Evolutionary conservation across 2,329 filamentous ascomycete species (phyloP).

Genomic region (Emericellopsis atlantica): DNA sequence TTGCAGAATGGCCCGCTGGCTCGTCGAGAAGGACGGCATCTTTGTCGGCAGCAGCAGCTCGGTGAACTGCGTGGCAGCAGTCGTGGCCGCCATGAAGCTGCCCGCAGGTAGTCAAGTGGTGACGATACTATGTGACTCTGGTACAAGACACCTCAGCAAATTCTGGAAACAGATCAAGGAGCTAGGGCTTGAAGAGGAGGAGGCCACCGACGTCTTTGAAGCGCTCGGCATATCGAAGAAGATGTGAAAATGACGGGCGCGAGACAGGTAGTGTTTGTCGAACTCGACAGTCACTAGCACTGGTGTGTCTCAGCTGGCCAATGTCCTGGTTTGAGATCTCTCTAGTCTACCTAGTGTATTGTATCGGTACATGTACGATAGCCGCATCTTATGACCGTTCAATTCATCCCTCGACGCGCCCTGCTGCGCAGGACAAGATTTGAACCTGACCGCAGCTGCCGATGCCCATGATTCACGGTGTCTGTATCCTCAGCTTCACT

Average conservation of each 20-base stretch:
- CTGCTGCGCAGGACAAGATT: too few relatives aligned
- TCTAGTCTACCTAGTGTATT: too few relatives aligned
- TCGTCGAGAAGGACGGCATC: conserved; percentile 90
- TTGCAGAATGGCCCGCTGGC: conserved; percentile 84
- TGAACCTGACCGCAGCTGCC: too few relatives aligned
- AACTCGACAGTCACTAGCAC: too few relatives aligned
- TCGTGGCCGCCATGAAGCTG: conserved; percentile 52
- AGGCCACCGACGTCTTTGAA: conserved; percentile 32
- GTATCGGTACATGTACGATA: too few relatives aligned
- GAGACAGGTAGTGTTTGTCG: background rate
- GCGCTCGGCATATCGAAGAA: conserved; percentile 30
- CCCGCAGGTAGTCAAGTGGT: conserved; percentile 54
- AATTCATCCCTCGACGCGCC: too few relatives aligned
- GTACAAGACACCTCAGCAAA: conserved; percentile 71
- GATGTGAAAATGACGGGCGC: background rate
- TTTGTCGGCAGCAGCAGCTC: conserved; percentile 91
- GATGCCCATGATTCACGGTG: too few relatives aligned
- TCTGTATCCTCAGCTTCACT: too few relatives aligned
- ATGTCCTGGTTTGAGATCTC: too few relatives aligned
- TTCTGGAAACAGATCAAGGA: conserved; percentile 68
- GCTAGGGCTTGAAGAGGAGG: conserved; percentile 50
- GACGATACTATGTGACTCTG: conserved; percentile 78
- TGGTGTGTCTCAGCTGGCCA: too few relatives aligned
- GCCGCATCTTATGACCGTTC: too few relatives aligned
- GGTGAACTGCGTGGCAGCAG: conserved; percentile 86